These are phyloP conservation scores for Sporothrix sp. DNA, from an alignment of 2,329 filamentous ascomycete species.

Conservation along the genomic window DNA sequence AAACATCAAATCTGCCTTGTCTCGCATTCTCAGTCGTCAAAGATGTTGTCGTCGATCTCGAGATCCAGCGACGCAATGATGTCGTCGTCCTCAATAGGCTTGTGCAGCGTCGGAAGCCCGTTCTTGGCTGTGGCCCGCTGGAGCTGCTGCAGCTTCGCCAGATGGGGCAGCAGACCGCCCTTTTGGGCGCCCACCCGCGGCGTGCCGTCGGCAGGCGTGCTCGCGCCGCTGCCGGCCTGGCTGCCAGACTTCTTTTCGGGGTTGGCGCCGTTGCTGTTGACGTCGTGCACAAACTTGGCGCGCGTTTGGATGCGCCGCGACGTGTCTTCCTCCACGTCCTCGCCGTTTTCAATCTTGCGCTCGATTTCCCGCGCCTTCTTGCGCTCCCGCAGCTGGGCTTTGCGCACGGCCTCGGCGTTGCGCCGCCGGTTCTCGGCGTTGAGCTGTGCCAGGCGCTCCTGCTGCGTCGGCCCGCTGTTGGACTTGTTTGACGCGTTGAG, in stretches of 20 bases:
- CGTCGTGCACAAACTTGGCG: conserved; percentile 59
- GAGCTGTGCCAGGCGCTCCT: conserved; percentile 72
- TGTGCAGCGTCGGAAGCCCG: conserved; percentile 59
- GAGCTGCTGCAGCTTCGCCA: conserved; percentile 45
- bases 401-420: conserved; percentile 84
- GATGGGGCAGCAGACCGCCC: conserved; percentile 35
- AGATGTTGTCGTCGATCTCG: conserved; percentile 82
- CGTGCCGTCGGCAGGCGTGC: conserved; percentile 41
- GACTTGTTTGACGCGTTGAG: conserved; percentile 46
- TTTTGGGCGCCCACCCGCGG: conserved; percentile 37
- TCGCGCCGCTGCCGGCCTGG: conserved; percentile 31
- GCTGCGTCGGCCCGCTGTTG: conserved; percentile 42
- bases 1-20: neutral
- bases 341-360: conserved; percentile 52
- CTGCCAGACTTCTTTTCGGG: conserved; percentile 34
- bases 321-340: conserved; percentile 48
- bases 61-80: conserved; percentile 83
- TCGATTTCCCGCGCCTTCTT: conserved; percentile 51
- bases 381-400: conserved; percentile 77
- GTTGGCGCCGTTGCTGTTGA: conserved; percentile 34
- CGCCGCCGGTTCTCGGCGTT: conserved; percentile 76
- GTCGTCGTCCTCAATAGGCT: conserved; percentile 80
- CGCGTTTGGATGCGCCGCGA: conserved; percentile 55
- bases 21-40: conserved; percentile 8
- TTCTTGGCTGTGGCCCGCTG: conserved; percentile 43